Base-by-base conservation (phyloP, 352 stramenopile species). In the Globisporangium recalcitrans region DNA sequence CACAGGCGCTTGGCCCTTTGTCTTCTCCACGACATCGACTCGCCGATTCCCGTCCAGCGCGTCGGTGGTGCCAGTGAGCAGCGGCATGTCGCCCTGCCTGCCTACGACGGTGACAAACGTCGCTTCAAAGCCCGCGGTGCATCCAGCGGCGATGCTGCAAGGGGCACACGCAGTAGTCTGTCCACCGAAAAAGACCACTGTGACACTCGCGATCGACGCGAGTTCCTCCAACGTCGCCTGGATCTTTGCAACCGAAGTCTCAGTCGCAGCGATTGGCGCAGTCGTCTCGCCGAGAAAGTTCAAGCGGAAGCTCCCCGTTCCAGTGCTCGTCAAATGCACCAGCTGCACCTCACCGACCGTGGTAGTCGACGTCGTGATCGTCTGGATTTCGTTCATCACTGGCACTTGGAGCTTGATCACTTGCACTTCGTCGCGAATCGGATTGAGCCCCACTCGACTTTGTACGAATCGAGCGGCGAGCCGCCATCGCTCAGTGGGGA, bases 171-270 rank as follows among this genome's bases (percentile, higher is more conserved):
- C 90, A 24, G 73, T 89, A 0, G 78, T 85, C 11, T 71, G 71
- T 0, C 53, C 63, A 31, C 65, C 66, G 38, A 72, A 72, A 61
- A 96, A 97, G 11, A 63, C 63, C 1, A 98, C 84, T 4, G 68
- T 86, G 6, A 98, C 94, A 1, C 74, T 68, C 19, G 85, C 88
- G 49, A 99, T 90, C 5, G 75, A 84, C n/a, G 75, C 65, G 22
- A 98, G 68, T 34, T 98, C 86, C 73, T 98, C 81, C 10, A 99
- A 60, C 4, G 83, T 78, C 9, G 83, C 66, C 62, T 97, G 90
- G 51, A 99, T 91, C 0, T 74, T 77, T 3, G 80, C 63, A 0
- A 62, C 68, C 44, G 69, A 77, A 7, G 87, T 88, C 71, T 98
- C 80, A 14, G 76, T 90, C 42, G 75, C 74, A 22, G 67, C 58